Conservation (phyloP, 2,329 filamentous ascomycete species). For the Arthrobotrys musiformis region DNA sequence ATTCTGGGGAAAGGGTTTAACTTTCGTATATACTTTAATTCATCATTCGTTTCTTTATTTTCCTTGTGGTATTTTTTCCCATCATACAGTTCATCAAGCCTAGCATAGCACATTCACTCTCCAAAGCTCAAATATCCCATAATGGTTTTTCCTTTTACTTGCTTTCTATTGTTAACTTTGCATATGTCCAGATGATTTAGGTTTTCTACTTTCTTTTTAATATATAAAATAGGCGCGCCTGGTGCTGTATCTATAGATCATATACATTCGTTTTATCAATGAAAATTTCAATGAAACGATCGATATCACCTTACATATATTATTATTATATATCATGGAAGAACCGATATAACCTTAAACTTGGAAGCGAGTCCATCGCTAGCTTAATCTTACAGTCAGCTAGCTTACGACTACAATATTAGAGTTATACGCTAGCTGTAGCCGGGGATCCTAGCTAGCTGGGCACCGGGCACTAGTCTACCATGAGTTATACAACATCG, state of each 20-base stretch:
- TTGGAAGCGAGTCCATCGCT: too few relatives aligned
- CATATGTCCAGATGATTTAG: slow-evolving; percentile 11
- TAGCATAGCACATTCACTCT: slow-evolving; percentile 27
- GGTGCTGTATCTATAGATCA: slow-evolving; percentile 25
- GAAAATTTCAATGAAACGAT: too few relatives aligned
- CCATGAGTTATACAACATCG: too few relatives aligned
- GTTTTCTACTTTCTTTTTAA: slow-evolving; percentile 8
- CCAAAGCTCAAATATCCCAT: neutral
- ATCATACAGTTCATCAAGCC: slow-evolving; percentile 14
- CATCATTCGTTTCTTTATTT: neutral
- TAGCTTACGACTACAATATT: too few relatives aligned
- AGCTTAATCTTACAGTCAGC: too few relatives aligned
- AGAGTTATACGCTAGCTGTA: too few relatives aligned
- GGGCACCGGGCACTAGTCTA: too few relatives aligned
- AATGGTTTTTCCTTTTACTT: neutral
- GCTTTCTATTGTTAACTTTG: neutral
- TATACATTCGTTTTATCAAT: slow-evolving; percentile 7
- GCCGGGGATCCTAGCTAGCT: too few relatives aligned
- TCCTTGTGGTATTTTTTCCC: slow-evolving; percentile 10
- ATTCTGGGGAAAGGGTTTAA: neutral
- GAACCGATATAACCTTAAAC: too few relatives aligned
- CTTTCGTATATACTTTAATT: slow-evolving; percentile 5
- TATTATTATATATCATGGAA: too few relatives aligned
- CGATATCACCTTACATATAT: too few relatives aligned
- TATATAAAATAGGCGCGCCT: slow-evolving; percentile 20